Percentiles rank a stretch among this genome's conserved stretches.
Conservation (phyloP, 2,329 filamentous ascomycete species). For the Xylariaceae sp. region DNA sequence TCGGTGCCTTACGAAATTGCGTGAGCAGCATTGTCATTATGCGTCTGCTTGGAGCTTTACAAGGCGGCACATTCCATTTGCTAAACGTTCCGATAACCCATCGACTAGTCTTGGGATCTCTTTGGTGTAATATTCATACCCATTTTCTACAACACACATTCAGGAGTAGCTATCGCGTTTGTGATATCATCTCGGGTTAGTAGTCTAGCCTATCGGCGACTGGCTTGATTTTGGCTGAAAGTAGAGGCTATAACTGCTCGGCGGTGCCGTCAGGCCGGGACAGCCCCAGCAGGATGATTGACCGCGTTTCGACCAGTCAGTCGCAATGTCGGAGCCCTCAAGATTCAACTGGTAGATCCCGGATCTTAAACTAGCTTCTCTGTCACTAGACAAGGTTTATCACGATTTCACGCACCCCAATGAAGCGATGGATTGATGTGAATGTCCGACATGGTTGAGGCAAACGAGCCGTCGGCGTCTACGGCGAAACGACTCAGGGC, state of each 20-base stretch:
- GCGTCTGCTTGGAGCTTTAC: slow-evolving; percentile 9
- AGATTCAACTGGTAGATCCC: slow-evolving; percentile 13
- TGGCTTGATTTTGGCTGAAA: slow-evolving; percentile 19
- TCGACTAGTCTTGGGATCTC: slow-evolving; percentile 24
- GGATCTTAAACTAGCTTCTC: slow-evolving; percentile 6
- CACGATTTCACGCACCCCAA: slow-evolving; percentile 5
- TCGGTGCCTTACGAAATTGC: slow-evolving; percentile 21
- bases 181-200: slow-evolving; percentile 15
- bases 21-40: slow-evolving; percentile 8
- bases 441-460: slow-evolving; percentile 9
- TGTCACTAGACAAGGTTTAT: background rate
- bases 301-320: slow-evolving; percentile 19
- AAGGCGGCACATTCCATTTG: slow-evolving; percentile 21
- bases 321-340: background rate
- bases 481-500: slow-evolving; percentile 7
- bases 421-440: slow-evolving; percentile 5
- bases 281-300: slow-evolving; percentile 25
- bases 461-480: slow-evolving; percentile 1
- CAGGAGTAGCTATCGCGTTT: slow-evolving; percentile 5
- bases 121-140: background rate
- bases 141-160: slow-evolving; percentile 5
- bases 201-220: slow-evolving; percentile 18
- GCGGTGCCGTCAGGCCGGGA: slow-evolving; percentile 29
- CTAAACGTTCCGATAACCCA: slow-evolving; percentile 14
- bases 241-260: slow-evolving; percentile 23